Conservation (phyloP, 1,139 yeast species). For the Magnusiomyces paraingens region DNA sequence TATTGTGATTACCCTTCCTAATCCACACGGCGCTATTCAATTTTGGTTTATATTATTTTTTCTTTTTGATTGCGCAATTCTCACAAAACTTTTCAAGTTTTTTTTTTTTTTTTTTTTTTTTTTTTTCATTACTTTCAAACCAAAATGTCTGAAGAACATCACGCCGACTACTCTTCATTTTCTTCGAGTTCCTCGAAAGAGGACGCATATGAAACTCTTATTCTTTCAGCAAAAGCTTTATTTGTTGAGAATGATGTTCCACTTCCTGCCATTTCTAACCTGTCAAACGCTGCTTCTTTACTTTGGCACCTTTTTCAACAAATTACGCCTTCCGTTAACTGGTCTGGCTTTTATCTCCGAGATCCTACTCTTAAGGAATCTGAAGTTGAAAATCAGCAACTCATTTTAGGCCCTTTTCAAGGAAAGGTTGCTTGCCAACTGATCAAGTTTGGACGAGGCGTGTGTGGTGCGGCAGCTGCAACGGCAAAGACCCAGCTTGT, state of each 20-base stretch:
- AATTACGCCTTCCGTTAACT: slow-evolving; percentile 47
- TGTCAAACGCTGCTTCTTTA: slow-evolving; percentile 78
- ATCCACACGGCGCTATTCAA: not conserved
- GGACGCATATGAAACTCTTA: slow-evolving; percentile 54
- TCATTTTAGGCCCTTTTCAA: slow-evolving; percentile 87
- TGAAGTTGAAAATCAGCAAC: slow-evolving; percentile 31
- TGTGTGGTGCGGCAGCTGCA: slow-evolving; percentile 80
- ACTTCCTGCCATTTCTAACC: slow-evolving; percentile 43
- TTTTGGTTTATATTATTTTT: not conserved
- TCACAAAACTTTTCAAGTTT: not conserved
- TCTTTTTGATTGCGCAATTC: not conserved
- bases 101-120: not conserved
- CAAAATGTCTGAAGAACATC: slow-evolving; percentile 17
- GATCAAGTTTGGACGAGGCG: slow-evolving; percentile 75
- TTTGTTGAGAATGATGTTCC: slow-evolving; percentile 67
- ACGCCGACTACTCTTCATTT: slow-evolving; percentile 29
- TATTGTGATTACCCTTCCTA: not conserved
- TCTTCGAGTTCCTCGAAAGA: slow-evolving; percentile 33
- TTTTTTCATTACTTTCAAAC: not conserved
- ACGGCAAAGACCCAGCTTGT: slow-evolving; percentile 61
- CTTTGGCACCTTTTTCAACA: slow-evolving; percentile 73
- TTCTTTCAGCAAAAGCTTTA: slow-evolving; percentile 61
- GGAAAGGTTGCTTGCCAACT: slow-evolving; percentile 95
- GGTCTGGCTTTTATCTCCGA: slow-evolving; percentile 86
- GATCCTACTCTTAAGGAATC: slow-evolving; percentile 26